Conservation (phyloP, 2,329 filamentous ascomycete species). For the Xylaria sp. region DNA sequence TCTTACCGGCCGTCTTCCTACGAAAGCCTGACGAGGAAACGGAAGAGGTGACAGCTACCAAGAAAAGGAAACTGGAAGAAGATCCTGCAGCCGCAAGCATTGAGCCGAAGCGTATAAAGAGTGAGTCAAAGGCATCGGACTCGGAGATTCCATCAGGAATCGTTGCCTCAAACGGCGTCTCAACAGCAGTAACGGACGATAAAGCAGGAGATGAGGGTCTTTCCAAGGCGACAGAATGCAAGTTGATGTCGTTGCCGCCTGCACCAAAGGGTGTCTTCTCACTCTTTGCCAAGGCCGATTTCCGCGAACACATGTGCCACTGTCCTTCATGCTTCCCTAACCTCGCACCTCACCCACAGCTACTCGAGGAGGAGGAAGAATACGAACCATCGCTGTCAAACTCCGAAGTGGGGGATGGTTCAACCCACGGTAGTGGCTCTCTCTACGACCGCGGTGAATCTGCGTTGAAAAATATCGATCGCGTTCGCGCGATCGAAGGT, state of each 20-base stretch:
- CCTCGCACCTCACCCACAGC: conserved; percentile 66
- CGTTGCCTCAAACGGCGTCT: neutral
- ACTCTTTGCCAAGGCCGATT: conserved; percentile 73
- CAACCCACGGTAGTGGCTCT: conserved; percentile 68
- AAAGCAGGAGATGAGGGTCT: conserved; percentile 15
- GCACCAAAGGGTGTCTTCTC: conserved; percentile 60
- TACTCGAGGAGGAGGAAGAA: conserved; percentile 88
- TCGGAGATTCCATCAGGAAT: conserved; percentile 7
- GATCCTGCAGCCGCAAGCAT: conserved; percentile 36
- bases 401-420: conserved; percentile 50
- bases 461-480: conserved; percentile 84
- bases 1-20: conserved; percentile 66
- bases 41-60: conserved; percentile 32
- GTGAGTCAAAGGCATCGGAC: conserved; percentile 30
- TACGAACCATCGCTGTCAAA: conserved; percentile 87
- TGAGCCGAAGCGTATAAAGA: conserved; percentile 49
- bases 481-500: conserved; percentile 88
- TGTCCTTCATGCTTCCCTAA: conserved; percentile 75
- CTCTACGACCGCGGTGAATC: conserved; percentile 89
- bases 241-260: conserved; percentile 53
- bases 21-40: conserved; percentile 23
- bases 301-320: conserved; percentile 76
- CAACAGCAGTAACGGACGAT: conserved; percentile 21
- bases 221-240: conserved; percentile 43
- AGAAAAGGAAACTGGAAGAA: conserved; percentile 64